Percentiles rank a stretch among this genome's conserved stretches.
Conservation (phyloP, 768 basidiomycete genomes). For the Boletus pseudopeckii region DNA sequence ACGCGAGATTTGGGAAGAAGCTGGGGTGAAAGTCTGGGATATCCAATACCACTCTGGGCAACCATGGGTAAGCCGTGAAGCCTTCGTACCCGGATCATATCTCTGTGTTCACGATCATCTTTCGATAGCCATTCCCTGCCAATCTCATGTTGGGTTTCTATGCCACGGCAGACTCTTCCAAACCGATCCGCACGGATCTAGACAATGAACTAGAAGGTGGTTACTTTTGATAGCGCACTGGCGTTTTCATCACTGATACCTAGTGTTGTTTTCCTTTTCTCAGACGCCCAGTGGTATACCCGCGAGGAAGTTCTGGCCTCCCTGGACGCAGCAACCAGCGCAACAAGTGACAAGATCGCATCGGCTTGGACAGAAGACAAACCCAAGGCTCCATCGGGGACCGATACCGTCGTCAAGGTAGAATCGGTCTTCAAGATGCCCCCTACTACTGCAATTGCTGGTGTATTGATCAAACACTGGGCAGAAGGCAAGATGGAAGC, state of each 20-base stretch:
- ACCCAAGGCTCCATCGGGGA: conserved; percentile 14
- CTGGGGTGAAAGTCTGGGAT: conserved; percentile 83
- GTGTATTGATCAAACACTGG: conserved; percentile 84
- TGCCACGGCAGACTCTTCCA: conserved; percentile 66
- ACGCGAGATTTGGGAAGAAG: conserved; percentile 95
- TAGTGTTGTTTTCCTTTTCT: background rate
- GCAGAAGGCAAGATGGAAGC: conserved; percentile 54
- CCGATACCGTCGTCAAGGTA: conserved; percentile 21
- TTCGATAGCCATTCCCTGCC: conserved; percentile 77
- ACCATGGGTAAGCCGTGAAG: conserved; percentile 65
- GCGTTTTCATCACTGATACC: background rate
- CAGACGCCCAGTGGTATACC: conserved; percentile 89
- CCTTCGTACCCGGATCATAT: background rate
- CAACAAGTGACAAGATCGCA: conserved; percentile 27
- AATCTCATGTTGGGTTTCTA: conserved; percentile 91
- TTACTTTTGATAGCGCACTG: background rate
- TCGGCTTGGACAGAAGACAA: conserved; percentile 22
- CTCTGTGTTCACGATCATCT: background rate
- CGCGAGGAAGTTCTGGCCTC: conserved; percentile 67
- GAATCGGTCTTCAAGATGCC: conserved; percentile 72
- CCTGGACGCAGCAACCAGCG: conserved; percentile 35
- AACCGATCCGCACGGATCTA: conserved; percentile 78
- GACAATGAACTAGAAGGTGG: conserved; percentile 93
- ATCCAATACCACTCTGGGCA: conserved; percentile 83
- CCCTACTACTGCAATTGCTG: conserved; percentile 73